Base-by-base conservation (phyloP, 768 basidiomycete species). In the Mycena rosella region DNA sequence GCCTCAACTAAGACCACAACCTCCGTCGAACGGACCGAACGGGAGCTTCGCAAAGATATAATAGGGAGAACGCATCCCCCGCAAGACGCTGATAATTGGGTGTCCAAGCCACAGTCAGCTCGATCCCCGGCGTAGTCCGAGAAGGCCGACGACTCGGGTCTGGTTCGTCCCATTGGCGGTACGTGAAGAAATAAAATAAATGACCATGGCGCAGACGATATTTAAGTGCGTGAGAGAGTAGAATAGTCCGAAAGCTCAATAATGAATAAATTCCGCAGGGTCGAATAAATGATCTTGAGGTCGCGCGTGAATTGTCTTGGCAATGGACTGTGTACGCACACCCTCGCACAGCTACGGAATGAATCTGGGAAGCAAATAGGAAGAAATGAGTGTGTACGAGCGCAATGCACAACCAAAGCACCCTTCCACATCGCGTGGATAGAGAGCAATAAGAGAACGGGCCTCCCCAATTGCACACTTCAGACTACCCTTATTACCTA, bases 121-220 rank as follows among this genome's bases (percentile, higher is more conserved):
- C 38, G 38, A 40, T 40, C 38, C n/a, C n/a, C n/a, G n/a, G n/a
- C n/a, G 42, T 20, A 44, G 20, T 44, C 20, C 20, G 42, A 44
- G 20, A n/a, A 44, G 20, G 17, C 20, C 20, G 42, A 44, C n/a
- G 20, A n/a, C 42, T 44, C 42, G 49, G 29, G 49, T 30, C 27
- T 51, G 49, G 29, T 29, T 4, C 29, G 49, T 30, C 29, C 29
- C 49, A 22, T 51, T 51, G 49, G 49, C 49, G 49, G 49, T 51
- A 51, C 29, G 49, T 51, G 30, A 29, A 30, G 49, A 51, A 17
- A 51, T 30, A 30, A 18, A 51, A 30, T 6, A 51, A 30, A 27
- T 48, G 26, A 30, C 29, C 30, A 29, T 51, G 49, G 49, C 17
- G 49, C 17, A 30, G 3, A 13, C 3, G 29, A 30, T 30, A 51